Percentiles rank a stretch among this genome's conserved stretches.
Conservation (phyloP, 306 rosid genomes). For the Nissolia schottii region DNA sequence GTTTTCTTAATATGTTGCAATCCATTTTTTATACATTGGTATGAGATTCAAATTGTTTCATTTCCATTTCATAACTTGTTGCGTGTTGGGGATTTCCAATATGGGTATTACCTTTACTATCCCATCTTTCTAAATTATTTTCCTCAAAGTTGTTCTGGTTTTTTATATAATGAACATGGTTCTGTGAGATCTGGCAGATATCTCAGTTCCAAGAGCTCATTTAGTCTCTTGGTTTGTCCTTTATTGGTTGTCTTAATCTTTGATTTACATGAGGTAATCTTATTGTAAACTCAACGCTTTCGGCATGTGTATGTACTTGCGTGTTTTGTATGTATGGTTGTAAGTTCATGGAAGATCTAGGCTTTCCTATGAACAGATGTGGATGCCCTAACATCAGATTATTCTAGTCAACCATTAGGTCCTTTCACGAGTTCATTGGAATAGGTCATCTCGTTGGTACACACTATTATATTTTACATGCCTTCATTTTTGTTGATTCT, state of each 20-base stretch:
- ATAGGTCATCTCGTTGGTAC: neutral
- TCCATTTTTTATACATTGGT: neutral
- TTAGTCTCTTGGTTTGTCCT: neutral
- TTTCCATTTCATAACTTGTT: neutral
- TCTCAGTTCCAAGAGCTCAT: neutral
- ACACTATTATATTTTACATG: neutral
- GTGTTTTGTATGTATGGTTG: neutral
- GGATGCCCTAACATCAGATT: neutral
- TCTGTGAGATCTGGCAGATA: neutral
- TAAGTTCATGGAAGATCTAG: neutral
- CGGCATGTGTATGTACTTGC: neutral
- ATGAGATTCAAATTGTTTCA: constrained; percentile 3
- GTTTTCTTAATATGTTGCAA: constrained; percentile 10
- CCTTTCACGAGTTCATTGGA: neutral
- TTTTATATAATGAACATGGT: neutral
- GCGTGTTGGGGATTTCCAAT: constrained; percentile 2
- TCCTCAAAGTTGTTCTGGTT: neutral
- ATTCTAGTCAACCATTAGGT: neutral
- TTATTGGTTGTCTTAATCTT: neutral
- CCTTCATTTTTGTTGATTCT: neutral
- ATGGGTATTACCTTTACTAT: neutral
- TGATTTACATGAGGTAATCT: neutral
- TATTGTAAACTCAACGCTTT: neutral
- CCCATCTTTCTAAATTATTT: neutral
- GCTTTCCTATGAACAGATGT: neutral